Conservation (phyloP, 129 eudicot species). For the Sambucus nigra region DNA sequence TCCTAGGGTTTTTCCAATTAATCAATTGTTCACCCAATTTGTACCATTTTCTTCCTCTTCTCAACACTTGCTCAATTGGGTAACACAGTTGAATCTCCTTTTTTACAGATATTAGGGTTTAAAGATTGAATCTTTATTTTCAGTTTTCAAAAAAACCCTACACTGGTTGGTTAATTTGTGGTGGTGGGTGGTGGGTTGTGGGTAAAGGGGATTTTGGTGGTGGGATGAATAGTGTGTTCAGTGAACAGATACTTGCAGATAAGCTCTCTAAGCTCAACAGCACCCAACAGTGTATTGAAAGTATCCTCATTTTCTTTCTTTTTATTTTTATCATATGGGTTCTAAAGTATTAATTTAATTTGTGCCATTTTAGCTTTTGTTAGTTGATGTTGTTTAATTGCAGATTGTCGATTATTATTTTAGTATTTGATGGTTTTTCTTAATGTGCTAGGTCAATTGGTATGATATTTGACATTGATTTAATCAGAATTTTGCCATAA, state of each 20-base stretch:
- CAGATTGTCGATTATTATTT: too few relatives aligned
- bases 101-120: constrained; percentile 7
- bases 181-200: background rate
- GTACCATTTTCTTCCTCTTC: too few relatives aligned
- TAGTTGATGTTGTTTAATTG: too few relatives aligned
- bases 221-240: constrained; percentile 87
- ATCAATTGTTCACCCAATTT: background rate
- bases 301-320: constrained; percentile 46
- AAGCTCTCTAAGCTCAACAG: constrained; percentile 87
- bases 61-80: constrained; percentile 14
- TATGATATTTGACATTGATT: too few relatives aligned
- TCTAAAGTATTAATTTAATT: too few relatives aligned
- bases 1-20: background rate
- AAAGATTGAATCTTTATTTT: constrained; percentile 11
- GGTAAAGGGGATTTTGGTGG: constrained; percentile 8
- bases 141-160: background rate
- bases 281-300: constrained; percentile 92
- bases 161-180: constrained; percentile 4
- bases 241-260: constrained; percentile 70
- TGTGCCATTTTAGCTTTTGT: background rate
- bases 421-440: too few relatives aligned
- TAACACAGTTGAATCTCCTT: background rate
- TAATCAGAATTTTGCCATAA: too few relatives aligned
- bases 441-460: too few relatives aligned
- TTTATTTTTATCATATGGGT: too few relatives aligned